Base-by-base conservation (phyloP, 352 stramenopile genomes). In the Saprolegnia diclina region DNA sequence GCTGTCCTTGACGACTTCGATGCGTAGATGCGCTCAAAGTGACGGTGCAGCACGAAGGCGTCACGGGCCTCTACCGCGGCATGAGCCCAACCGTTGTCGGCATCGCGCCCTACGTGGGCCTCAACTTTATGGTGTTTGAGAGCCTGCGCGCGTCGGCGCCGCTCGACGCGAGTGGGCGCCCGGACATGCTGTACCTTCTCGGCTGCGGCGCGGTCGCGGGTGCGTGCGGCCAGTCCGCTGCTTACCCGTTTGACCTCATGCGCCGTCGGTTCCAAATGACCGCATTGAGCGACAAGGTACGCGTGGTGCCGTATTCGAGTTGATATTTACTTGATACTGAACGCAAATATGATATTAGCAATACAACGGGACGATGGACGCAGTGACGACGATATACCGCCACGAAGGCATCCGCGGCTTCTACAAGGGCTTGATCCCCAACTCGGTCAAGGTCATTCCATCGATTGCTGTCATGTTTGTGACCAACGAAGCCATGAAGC, bases 401-500 rank as follows among this genome's bases (percentile, higher is more conserved):
- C 71, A 79, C 22, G 82, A 92, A 35, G 83, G 82, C 26, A 65
- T 90, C 21, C 71, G 71, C 19, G 85, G 79, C 0, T 78, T 93
- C 44, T 92, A 89, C 75, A 90, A 90, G 67, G 85, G 82, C 0
- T 71, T 91, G 13, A 65, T 76, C 52, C 82, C 83, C 22, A 93
- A 92, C 65, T 88, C 88, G 65, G 78, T 91, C 64, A 93, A 92
- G 73, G 83, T 94, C 64, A 79, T 94, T 67, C 85, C 83, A 63
- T 91, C 82, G 26, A 89, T 94, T 52, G 85, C 85, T 44, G 89
- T 92, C 76, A 89, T 89, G 79, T 90, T 92, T 46, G 89, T 83
- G 46, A 85, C 81, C 42, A 92, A 90, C 67, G 81, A 92, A 70
- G 56, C 87, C 66, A 80, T 92, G 54, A 80, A 90, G 67, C 80